Evolutionary conservation across 345 rosid species (phyloP).

Genomic region (Euclidium syriacum): DNA sequence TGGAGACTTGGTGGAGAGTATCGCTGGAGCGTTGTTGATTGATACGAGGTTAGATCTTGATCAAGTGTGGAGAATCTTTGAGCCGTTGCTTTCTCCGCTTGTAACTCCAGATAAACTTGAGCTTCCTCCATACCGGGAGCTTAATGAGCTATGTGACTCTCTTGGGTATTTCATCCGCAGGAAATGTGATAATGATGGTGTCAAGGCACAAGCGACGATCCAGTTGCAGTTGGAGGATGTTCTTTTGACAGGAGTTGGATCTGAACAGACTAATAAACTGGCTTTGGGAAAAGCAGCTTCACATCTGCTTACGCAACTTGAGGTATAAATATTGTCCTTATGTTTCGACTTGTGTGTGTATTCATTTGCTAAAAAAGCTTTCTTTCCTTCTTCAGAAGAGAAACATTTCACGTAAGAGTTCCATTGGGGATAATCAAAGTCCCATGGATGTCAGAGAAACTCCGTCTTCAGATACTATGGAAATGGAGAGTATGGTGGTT

Average conservation of each 20-base stretch:
- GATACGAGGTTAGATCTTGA: conserved; percentile 67
- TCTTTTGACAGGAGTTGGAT: conserved; percentile 61
- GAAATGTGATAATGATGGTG: conserved; percentile 42
- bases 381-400: conserved; percentile 37
- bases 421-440: conserved; percentile 33
- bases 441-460: conserved; percentile 7
- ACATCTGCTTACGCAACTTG: conserved; percentile 61
- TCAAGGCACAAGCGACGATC: conserved; percentile 51
- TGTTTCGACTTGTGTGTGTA: neutral
- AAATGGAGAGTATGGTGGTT: conserved; percentile 18
- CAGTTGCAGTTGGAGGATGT: conserved; percentile 58
- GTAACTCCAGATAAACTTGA: conserved; percentile 79
- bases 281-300: conserved; percentile 88
- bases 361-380: conserved; percentile 9
- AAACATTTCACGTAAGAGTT: conserved; percentile 43
- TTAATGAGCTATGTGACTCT: conserved; percentile 70
- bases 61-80: conserved; percentile 68
- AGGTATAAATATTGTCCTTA: conserved; percentile 52
- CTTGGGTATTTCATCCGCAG: conserved; percentile 58
- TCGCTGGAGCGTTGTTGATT: conserved; percentile 75
- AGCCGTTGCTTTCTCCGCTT: conserved; percentile 73
- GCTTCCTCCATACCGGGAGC: conserved; percentile 69
- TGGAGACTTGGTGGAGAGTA: conserved; percentile 88
- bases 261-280: conserved; percentile 50
- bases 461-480: conserved; percentile 8